Base-by-base conservation (phyloP, 1,139 yeast species). In the Debaryomyces subglobosus region DNA sequence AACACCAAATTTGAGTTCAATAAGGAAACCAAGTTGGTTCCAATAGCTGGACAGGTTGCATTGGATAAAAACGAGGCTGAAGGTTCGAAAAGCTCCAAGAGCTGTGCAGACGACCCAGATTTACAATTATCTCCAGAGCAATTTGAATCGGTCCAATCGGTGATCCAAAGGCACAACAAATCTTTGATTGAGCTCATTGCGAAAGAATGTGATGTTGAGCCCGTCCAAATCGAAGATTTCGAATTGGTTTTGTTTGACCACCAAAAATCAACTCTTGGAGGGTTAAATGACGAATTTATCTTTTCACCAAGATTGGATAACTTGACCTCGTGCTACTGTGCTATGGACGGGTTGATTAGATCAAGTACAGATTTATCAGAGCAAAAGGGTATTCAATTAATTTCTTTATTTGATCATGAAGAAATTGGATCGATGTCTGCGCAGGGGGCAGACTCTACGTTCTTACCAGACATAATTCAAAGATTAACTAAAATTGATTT, bases 271-370 rank as follows among this genome's bases (percentile, higher is more conserved):
- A 78, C 82, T 39, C 69, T 92, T 48, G 98, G 98, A 44, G 99
- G 99, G 2, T 67, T 94, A 50, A 82, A 89, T 56, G 88, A 92
- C 55, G 99, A 94, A 67, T 91, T 94, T 62, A 82, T 94, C 48
- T 94, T 90, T 60, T 86, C 96, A 23, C 96, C 97, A n/a, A 82
- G 99, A 60, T 78, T 90, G 52, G 99, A 94, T 65, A 94, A 94
- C 64, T 83, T 89, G 63, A 87, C 90, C 37, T 88, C 96, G 6
- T 89, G 97, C 58, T 92, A 74, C 72, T 80, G 95, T 44, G 87
- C 97, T 1, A 71, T 86, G 34, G 79, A 77, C 53, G 97, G 89
- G 3, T 72, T 94, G 44, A 69, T 88, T 40, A 82, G 81, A 51
- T 77, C 95, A 2, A 49, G 72, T 4, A 70, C 70, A 33, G 52